Base-by-base conservation (phyloP, 495 filamentous ascomycete species). In the Talaromyces ruber region DNA sequence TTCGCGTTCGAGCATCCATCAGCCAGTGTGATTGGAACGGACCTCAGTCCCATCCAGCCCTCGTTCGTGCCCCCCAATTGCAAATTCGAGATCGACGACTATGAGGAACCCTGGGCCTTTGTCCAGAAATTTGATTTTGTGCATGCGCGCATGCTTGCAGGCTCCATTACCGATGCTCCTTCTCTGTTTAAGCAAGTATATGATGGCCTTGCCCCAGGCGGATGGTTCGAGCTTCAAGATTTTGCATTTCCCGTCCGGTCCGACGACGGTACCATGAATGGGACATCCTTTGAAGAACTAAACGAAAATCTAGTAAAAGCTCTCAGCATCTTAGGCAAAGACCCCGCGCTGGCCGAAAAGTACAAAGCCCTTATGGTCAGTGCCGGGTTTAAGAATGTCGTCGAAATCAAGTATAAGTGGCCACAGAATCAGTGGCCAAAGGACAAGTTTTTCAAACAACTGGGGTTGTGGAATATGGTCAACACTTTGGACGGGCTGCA, bases 351-450 rank as follows among this genome's bases (percentile, higher is more conserved):
- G 1, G 68, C 73, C 37, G 71, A 71, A 43, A 63, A 62, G 1
- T 70, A 71, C 59, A 50, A 50, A 50, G 22, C 45, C n/a, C 22
- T 50, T 50, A 73, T 77, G 54, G 45, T 60, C 43, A 71, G 83
- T 16, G 81, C 75, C 22, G 84, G 85, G 21, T 87, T 85, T 64
- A 69, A 78, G 32, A 84, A 87, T 59, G 78, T 88, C 21, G 77
- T 77, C n/a, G 82, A 88, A 64, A 75, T 74, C 25, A 68, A 78
- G 6, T 85, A 85, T 63, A 87, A 88, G 58, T 77, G 88, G 64
- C 88, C 88, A 8, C 77, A 88, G 60, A 86, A 86, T 1, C 78
- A 81, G 1, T 91, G 88, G 88, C 78, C 87, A 8, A 82, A 76
- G 66, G 85, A 89, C 62, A 80, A 78, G 50, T 74, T 78, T 14